Evolutionary conservation across 441 rosid species (phyloP).

Genomic region (Capsella rubella): DNA sequence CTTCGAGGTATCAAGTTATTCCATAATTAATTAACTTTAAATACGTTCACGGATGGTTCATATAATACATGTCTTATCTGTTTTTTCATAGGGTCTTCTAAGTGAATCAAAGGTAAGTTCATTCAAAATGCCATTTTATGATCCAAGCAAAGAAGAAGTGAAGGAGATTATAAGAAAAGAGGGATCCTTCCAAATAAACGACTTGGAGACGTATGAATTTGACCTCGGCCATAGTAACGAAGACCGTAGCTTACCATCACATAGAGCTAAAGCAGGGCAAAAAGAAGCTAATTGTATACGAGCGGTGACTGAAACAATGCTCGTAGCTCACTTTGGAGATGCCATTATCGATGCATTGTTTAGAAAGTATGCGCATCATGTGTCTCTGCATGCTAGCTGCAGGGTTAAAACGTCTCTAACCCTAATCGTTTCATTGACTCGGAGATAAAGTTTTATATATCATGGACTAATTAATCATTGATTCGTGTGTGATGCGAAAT

Average conservation of each 20-base stretch:
- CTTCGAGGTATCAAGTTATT: constrained; percentile 21
- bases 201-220: constrained; percentile 32
- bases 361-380: constrained; percentile 26
- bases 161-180: constrained; percentile 15
- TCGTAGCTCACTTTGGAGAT: constrained; percentile 37
- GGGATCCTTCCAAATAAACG: constrained; percentile 34
- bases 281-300: constrained; percentile 33
- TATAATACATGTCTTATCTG: background rate
- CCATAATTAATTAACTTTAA: background rate
- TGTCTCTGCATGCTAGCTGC: constrained; percentile 35
- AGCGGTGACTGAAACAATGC: constrained; percentile 38
- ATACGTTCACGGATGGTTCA: background rate
- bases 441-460: constrained; percentile 13
- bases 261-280: constrained; percentile 11
- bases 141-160: constrained; percentile 34
- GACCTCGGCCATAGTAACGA: constrained; percentile 26
- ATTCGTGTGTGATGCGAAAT: background rate
- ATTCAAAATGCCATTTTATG: constrained; percentile 36
- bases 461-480: background rate
- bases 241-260: background rate
- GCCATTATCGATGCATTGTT: constrained; percentile 32
- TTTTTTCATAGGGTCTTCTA: constrained; percentile 16
- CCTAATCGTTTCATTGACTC: constrained; percentile 25
- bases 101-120: constrained; percentile 30
- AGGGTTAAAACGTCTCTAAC: constrained; percentile 19